Conservation (phyloP, 2,329 filamentous ascomycete genomes). For the Verticillium nubilum region DNA sequence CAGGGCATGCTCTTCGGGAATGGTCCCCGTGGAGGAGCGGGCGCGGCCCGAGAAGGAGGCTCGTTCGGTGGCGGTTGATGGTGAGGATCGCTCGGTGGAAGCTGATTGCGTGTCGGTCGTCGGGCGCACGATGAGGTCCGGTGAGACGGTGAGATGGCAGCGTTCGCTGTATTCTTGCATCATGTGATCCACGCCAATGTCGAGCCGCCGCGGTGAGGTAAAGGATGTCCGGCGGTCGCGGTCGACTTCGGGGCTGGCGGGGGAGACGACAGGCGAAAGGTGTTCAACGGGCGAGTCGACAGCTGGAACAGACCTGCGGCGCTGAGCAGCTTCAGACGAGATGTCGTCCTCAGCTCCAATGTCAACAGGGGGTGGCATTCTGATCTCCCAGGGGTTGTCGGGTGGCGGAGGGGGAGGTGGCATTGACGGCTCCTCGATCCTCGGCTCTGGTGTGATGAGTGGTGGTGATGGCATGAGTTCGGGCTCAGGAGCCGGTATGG, state of each 20-base stretch:
- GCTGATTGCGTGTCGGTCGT: neutral
- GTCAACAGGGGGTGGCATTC: neutral
- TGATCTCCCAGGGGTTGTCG: constrained; percentile 10
- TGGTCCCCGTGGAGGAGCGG: neutral
- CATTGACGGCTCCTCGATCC: constrained; percentile 4
- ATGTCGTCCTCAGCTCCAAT: neutral
- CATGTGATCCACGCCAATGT: constrained; percentile 1
- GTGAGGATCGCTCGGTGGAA: constrained; percentile 1
- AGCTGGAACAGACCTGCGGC: constrained; percentile 7
- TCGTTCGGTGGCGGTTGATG: neutral
- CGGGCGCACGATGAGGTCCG: neutral
- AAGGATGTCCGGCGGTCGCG: neutral
- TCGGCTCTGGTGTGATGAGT: neutral
- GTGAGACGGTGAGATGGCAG: neutral
- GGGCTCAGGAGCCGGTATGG: neutral
- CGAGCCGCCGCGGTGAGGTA: constrained; percentile 1
- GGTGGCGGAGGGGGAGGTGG: constrained; percentile 5
- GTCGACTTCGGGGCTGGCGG: neutral
- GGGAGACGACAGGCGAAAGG: constrained; percentile 1
- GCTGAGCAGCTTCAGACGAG: neutral
- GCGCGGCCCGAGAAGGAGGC: neutral
- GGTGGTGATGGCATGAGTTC: neutral
- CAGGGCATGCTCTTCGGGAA: constrained; percentile 4
- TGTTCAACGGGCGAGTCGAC: constrained; percentile 7
- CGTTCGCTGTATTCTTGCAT: constrained; percentile 2